Evolutionary conservation across 2,329 filamentous ascomycete genomes (phyloP).

Genomic region (Xylaria multiplex): DNA sequence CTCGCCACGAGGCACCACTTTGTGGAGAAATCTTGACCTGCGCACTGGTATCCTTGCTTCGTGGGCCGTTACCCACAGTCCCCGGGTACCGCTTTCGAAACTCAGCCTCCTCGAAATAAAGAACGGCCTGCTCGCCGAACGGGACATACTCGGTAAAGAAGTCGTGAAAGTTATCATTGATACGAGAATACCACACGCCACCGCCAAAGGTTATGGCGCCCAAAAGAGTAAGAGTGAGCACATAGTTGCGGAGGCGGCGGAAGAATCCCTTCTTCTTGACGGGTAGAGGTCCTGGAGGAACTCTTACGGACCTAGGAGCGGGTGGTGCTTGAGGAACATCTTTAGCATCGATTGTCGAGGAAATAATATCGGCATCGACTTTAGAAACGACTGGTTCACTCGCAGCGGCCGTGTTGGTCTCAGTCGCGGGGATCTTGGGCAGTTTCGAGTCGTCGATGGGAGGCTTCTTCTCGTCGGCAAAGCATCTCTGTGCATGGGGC

Average conservation of each 20-base stretch:
- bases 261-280: slow-evolving; percentile 71
- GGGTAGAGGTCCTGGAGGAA: slow-evolving; percentile 40
- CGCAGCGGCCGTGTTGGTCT: slow-evolving; percentile 61
- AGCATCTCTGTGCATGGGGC: slow-evolving; percentile 60
- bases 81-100: slow-evolving; percentile 84
- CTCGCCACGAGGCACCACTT: slow-evolving; percentile 79
- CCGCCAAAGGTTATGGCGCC: slow-evolving; percentile 83
- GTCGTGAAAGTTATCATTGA: slow-evolving; percentile 98
- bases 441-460: slow-evolving; percentile 59
- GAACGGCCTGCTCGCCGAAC: slow-evolving; percentile 91
- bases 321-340: slow-evolving; percentile 56
- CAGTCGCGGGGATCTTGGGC: slow-evolving; percentile 63
- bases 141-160: slow-evolving; percentile 98
- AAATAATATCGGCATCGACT: slow-evolving; percentile 52
- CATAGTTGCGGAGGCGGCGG: slow-evolving; percentile 78
- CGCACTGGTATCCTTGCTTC: slow-evolving; percentile 69
- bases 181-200: slow-evolving; percentile 89
- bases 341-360: slow-evolving; percentile 51
- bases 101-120: slow-evolving; percentile 95
- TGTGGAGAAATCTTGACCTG: slow-evolving; percentile 85
- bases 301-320: slow-evolving; percentile 50
- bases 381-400: slow-evolving; percentile 54
- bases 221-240: slow-evolving; percentile 80
- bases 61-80: slow-evolving; percentile 56
- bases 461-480: slow-evolving; percentile 64